Percentiles rank a stretch among this genome's conserved stretches.
Evolutionary conservation across 2,329 filamentous ascomycete species (phyloP).

Genomic region (Phialemoniopsis sp.): DNA sequence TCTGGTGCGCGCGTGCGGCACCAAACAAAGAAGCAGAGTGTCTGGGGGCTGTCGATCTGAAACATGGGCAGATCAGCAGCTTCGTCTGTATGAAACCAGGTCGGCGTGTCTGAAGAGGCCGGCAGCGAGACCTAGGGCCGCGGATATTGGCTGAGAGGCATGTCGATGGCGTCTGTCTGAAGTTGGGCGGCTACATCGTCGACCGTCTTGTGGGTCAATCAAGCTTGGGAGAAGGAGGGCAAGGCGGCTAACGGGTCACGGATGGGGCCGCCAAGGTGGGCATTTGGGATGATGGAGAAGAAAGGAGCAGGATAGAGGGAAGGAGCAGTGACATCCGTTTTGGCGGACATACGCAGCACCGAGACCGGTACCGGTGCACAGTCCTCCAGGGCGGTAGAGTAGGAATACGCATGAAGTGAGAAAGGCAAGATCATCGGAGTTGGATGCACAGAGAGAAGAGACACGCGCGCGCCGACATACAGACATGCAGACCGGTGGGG

Average conservation of each 20-base stretch:
- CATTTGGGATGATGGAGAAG: not conserved
- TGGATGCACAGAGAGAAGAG: too few species aligned
- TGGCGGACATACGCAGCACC: too few species aligned
- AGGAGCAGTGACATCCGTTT: too few species aligned
- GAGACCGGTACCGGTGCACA: too few species aligned
- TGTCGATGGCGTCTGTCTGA: constrained; percentile 43
- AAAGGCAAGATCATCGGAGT: too few species aligned
- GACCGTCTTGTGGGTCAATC: constrained; percentile 12
- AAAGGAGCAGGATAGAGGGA: not conserved
- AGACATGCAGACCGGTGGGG: too few species aligned
- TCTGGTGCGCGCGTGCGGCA: too few species aligned
- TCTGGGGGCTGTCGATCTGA: constrained; percentile 19
- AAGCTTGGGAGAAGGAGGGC: not conserved
- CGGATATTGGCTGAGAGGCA: constrained; percentile 46
- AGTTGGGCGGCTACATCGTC: constrained; percentile 38
- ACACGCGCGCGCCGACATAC: too few species aligned
- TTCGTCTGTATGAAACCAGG: constrained; percentile 44
- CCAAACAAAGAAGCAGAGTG: too few species aligned
- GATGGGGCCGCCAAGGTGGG: not conserved
- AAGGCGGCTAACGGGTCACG: constrained; percentile 5
- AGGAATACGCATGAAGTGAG: too few species aligned
- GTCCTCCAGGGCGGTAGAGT: too few species aligned
- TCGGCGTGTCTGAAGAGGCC: constrained; percentile 43
- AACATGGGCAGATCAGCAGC: constrained; percentile 25
- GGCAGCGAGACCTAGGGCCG: constrained; percentile 31